Conservation (phyloP, 768 basidiomycete genomes). For the Hypholoma fasciculare region DNA sequence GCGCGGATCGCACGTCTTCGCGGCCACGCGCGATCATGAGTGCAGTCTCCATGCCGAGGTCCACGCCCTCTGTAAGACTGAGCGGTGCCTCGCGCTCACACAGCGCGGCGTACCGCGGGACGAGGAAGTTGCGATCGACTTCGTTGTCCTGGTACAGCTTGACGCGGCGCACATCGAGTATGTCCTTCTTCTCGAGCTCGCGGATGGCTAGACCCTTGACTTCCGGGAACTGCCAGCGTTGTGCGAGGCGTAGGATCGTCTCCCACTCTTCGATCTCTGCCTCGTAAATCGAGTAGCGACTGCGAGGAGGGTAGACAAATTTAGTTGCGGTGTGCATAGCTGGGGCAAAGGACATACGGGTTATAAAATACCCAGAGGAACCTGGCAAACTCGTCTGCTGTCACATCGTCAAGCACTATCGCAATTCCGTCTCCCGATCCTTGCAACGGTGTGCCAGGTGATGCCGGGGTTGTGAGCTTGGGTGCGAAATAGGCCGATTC, state of each 20-base stretch:
- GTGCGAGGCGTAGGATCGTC: conserved; percentile 50
- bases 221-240: conserved; percentile 54
- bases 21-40: conserved; percentile 53
- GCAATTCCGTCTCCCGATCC: conserved; percentile 43
- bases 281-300: conserved; percentile 56
- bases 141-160: conserved; percentile 52
- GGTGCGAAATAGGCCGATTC: conserved; percentile 52
- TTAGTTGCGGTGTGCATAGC: background rate
- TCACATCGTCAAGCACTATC: conserved; percentile 39
- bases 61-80: conserved; percentile 50
- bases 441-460: conserved; percentile 27
- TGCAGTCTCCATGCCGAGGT: conserved; percentile 57
- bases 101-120: conserved; percentile 52
- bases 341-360: conserved; percentile 33
- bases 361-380: conserved; percentile 62
- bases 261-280: conserved; percentile 54
- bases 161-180: conserved; percentile 55
- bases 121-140: conserved; percentile 47
- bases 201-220: conserved; percentile 54
- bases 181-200: conserved; percentile 45
- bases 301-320: conserved; percentile 21
- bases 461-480: conserved; percentile 29
- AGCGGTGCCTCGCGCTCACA: conserved; percentile 53
- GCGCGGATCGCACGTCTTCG: conserved; percentile 42
- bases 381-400: conserved; percentile 38